Base-by-base conservation (phyloP, 768 basidiomycete genomes). In the Lyophyllum decastes region DNA sequence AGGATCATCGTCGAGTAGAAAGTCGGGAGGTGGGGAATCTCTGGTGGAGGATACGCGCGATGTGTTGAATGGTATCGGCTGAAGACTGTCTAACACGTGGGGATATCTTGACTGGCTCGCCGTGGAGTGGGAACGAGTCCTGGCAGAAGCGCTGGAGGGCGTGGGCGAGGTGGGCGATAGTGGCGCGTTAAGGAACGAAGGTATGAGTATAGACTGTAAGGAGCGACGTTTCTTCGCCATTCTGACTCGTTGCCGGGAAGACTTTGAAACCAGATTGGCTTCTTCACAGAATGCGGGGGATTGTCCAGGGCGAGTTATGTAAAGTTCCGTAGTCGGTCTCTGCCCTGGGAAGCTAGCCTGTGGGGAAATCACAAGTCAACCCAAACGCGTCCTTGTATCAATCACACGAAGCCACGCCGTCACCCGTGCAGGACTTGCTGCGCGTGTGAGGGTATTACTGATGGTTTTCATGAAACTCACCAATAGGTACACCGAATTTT, bases 1-100 rank as follows among this genome's bases (percentile, higher is more conserved):
- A 1, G 89, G 89, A 64, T 91, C 89, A 51, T 87, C 84, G 63
- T 90, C 89, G 24, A 88, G 73, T 19, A 89, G 76, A 59, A 74
- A 79, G n/a, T 67, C 70, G 16, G 73, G 74, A 1, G 78, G 77
- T 5, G 76, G 73, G 12, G 76, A 77, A 61, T 61, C 46, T 64
- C 52, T 55, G 16, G 59, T 33, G 34, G 59, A 66, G 26, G 52
- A 22, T 21, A 57, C 57, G 14, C 68, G 68, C 45, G 74, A 59
- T 22, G 65, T 63, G 43, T 24, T 61, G 9, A 19, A 38, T 35
- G 63, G 44, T 16, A 64, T 33, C 40, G 61, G 54, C 43, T 55
- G 38, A 45, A 57, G n/a, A 10, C 49, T 25, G 52, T 54, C 53
- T 16, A 44, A 56, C 25, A 24, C 30, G 53, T 38, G 11, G 49